These are phyloP conservation scores for Teunomyces gatunensis DNA, from an alignment of 805 yeast species.

Conservation along the genomic window DNA sequence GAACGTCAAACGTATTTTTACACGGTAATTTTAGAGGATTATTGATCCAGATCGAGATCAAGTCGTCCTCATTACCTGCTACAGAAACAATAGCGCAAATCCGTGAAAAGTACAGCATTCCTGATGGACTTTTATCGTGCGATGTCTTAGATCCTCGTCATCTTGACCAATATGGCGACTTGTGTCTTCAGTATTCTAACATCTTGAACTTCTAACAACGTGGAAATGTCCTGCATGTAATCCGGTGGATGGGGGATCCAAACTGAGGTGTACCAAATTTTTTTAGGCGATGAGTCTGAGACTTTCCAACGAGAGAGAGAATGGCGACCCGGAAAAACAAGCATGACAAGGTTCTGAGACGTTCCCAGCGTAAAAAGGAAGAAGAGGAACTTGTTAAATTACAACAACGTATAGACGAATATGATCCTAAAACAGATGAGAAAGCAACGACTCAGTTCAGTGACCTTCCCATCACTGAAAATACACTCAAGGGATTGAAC, in stretches of 20 bases:
- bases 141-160: slow-evolving; percentile 25
- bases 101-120: slow-evolving; percentile 34
- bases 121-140: slow-evolving; percentile 35
- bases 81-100: slow-evolving; percentile 14
- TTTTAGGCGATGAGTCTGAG: slow-evolving; percentile 4
- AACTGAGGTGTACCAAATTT: not conserved
- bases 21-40: slow-evolving; percentile 76
- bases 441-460: slow-evolving; percentile 47
- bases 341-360: slow-evolving; percentile 15
- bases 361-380: slow-evolving; percentile 24
- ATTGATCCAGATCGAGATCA: slow-evolving; percentile 55
- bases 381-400: slow-evolving; percentile 41
- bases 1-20: slow-evolving; percentile 68
- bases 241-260: not conserved
- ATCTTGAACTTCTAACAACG: slow-evolving; percentile 32
- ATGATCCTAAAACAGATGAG: slow-evolving; percentile 42
- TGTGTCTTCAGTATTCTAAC: slow-evolving; percentile 41
- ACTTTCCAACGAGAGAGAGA: slow-evolving; percentile 5
- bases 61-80: not conserved
- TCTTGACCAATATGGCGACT: slow-evolving; percentile 36
- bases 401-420: slow-evolving; percentile 51
- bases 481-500: slow-evolving; percentile 68
- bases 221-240: not conserved
- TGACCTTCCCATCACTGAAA: slow-evolving; percentile 72
- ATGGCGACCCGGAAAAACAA: slow-evolving; percentile 12